phyloP scores from a whole-genome alignment of 768 basidiomycete genomes.

The Serendipita sp. region DNA sequence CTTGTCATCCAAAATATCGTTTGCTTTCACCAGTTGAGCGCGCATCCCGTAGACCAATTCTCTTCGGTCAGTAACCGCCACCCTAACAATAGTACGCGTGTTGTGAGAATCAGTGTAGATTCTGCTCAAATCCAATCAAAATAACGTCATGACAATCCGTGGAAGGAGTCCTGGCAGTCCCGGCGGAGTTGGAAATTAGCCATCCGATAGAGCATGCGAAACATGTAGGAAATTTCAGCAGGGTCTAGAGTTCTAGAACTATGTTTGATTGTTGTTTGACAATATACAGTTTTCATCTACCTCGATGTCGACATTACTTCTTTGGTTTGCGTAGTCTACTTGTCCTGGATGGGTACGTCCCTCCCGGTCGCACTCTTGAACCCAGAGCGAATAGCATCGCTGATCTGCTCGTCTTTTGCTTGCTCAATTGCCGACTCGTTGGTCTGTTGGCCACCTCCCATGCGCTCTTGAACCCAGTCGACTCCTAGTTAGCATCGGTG shows the following conservation, averaged over 20 bases:
- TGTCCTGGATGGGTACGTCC: slow-evolving; percentile 20
- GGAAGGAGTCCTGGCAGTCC: too few relatives aligned
- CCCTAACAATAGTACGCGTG: too few relatives aligned
- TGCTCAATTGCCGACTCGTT: slow-evolving; percentile 30
- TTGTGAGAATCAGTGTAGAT: too few relatives aligned
- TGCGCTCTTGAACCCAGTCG: slow-evolving; percentile 29
- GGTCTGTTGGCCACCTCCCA: slow-evolving; percentile 24
- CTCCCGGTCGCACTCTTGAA: slow-evolving; percentile 26
- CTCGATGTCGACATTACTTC: neutral
- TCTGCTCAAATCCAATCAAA: too few relatives aligned
- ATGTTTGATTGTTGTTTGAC: neutral
- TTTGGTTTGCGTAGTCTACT: neutral
- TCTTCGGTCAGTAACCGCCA: neutral
- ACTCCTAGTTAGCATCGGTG: slow-evolving; percentile 16
- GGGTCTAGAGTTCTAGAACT: too few relatives aligned
- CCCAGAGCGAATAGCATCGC: slow-evolving; percentile 20
- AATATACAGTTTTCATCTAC: neutral
- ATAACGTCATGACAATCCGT: too few relatives aligned
- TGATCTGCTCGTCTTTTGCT: slow-evolving; percentile 27
- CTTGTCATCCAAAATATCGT: neutral
- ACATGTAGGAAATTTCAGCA: too few relatives aligned
- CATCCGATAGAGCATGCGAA: too few relatives aligned
- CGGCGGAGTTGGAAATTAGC: too few relatives aligned
- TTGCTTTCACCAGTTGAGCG: neutral
- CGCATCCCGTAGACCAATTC: neutral